phyloP scores from a whole-genome alignment of 2,329 filamentous ascomycete species.

The Colletotrichum tabaci region DNA sequence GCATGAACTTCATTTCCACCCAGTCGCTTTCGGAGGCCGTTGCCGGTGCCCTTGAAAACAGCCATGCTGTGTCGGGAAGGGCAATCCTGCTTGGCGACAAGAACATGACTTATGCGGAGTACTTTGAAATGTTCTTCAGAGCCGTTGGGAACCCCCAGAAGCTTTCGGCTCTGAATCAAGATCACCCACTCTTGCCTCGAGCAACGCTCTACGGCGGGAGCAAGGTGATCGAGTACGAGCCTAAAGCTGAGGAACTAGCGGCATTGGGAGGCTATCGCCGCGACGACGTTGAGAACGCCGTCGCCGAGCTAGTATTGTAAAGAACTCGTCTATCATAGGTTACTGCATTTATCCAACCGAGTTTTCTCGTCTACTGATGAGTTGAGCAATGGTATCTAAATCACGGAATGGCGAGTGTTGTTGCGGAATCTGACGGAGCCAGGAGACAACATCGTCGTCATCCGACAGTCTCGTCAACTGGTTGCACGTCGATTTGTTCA shows the following conservation, averaged over 20 bases:
- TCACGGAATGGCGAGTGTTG: too few relatives aligned
- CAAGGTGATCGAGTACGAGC: slow-evolving; percentile 16
- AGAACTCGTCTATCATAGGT: too few relatives aligned
- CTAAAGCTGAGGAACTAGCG: slow-evolving; percentile 15
- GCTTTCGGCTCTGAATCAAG: slow-evolving; percentile 1
- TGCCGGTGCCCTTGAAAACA: slow-evolving; percentile 12
- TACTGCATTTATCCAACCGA: too few relatives aligned
- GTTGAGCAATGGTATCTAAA: too few relatives aligned
- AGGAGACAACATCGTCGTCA: too few relatives aligned
- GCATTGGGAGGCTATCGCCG: slow-evolving; percentile 19
- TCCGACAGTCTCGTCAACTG: too few relatives aligned
- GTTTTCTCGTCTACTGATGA: too few relatives aligned
- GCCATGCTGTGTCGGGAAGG: neutral
- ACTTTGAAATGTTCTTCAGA: slow-evolving; percentile 22
- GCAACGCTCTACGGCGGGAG: slow-evolving; percentile 4
- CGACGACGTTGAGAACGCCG: neutral
- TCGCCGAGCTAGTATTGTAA: slow-evolving; percentile 1
- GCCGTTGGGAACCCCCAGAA: slow-evolving; percentile 4
- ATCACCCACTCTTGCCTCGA: slow-evolving; percentile 33
- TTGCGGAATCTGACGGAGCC: too few relatives aligned
- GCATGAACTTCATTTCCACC: slow-evolving; percentile 34
- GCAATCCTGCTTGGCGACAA: slow-evolving; percentile 24
- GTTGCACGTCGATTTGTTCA: too few relatives aligned
- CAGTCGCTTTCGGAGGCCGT: slow-evolving; percentile 27
- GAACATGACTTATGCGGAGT: slow-evolving; percentile 25